Percentiles rank a stretch among this genome's conserved stretches.
Conservation (phyloP, 495 filamentous ascomycete species). For the Talaromyces nanjingensis region DNA sequence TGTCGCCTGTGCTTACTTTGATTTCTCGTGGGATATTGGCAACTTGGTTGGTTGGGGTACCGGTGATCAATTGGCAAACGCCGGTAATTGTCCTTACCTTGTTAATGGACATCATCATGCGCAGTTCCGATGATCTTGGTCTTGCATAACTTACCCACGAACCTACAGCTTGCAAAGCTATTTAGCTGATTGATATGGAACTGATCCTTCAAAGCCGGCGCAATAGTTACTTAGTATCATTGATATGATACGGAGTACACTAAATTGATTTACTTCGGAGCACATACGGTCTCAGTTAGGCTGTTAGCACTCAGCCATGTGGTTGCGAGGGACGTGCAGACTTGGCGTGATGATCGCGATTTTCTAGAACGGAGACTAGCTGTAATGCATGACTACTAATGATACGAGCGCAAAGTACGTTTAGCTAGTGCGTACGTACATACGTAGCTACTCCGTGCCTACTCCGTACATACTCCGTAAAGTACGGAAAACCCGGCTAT, state of each 20-base stretch:
- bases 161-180: not conserved
- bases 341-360: slow-evolving; percentile 4
- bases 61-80: not conserved
- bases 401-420: not conserved
- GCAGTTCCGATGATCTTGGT: not conserved
- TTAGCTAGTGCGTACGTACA: not conserved
- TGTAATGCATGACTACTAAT: not conserved
- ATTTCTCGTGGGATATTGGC: not conserved
- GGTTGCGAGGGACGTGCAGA: not conserved
- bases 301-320: not conserved
- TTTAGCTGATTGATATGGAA: not conserved
- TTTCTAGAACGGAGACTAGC: not conserved
- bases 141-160: not conserved
- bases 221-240: not conserved
- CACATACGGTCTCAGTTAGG: not conserved
- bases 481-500: not conserved
- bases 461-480: not conserved
- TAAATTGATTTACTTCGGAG: not conserved
- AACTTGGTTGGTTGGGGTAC: not conserved
- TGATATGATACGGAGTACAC: not conserved
- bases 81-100: not conserved
- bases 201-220: not conserved
- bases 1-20: not conserved
- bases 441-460: not conserved
- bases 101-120: not conserved